Base-by-base conservation (phyloP, 1,284 basidiomycete species). In the Vanrija sp. region DNA sequence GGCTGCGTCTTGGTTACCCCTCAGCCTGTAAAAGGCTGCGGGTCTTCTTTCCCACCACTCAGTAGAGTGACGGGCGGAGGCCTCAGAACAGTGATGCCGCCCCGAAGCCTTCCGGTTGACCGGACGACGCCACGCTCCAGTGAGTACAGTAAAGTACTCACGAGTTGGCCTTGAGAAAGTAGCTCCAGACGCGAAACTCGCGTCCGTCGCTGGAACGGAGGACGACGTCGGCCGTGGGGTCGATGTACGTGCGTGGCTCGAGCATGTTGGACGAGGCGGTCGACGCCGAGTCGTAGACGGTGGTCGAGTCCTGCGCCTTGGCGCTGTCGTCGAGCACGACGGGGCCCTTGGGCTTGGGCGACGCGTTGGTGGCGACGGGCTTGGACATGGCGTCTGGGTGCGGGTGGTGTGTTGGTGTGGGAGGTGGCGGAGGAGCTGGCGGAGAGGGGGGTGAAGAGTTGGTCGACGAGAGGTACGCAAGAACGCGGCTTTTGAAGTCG, bases 131-230 rank as follows among this genome's bases (percentile, higher is more conserved):
- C 9, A 12, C 34, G 34, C 34, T 34, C 28, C 34, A 34, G 19
- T 43, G 38, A 42, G 23, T 34, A 34, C 34, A 34, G 21, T 23
- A 23, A 23, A 40, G 29, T 25, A 58, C 64, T 55, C 58, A 68
- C 66, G 60, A 63, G 18, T 51, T 46, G 12, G 66, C 58, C 51
- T 57, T 59, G 49, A 68, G 58, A 26, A 60, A 46, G 48, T 54
- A 64, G 23, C 52, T 55, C 1, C 61, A 44, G 14, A 66, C 63
- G 43, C 56, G 57, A 57, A 68, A 66, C 12, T 54, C 40, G 42
- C 55, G 50, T 3, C 61, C 65, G 43, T 63, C 55, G 23, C 12
- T 51, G 12, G 57, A 56, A 26, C 55, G 52, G 38, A 67, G 55
- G n/a, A 58, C 39, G 38, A 58, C 51, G 39, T 65, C 65, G 38